These are phyloP conservation scores for Solanum okadae DNA, from an alignment of 257 asterid genomes.

Conservation along the genomic window DNA sequence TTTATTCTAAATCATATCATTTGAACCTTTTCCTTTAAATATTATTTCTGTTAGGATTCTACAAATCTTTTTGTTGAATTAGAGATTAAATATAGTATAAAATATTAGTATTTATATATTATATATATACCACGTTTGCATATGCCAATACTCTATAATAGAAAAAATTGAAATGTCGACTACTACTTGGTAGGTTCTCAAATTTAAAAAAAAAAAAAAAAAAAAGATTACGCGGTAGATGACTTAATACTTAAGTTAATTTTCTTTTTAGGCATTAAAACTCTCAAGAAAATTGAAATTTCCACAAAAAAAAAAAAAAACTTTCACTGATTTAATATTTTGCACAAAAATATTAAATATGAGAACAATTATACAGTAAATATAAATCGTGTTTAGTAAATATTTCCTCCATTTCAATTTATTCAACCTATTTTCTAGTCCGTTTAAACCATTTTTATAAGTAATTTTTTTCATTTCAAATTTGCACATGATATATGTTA, in stretches of 20 bases:
- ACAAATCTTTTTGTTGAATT: not conserved
- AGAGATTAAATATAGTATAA: not conserved
- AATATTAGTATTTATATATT: not conserved
- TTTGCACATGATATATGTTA: no score
- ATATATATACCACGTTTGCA: no score
- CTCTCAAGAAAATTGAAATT: not conserved
- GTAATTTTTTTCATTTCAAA: no score
- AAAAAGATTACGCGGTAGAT: not conserved
- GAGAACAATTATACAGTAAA: no score
- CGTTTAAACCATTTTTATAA: no score
- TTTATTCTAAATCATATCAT: not conserved
- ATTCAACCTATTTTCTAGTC: no score
- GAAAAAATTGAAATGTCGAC: not conserved
- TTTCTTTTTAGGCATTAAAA: no score
- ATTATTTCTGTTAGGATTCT: not conserved
- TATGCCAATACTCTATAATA: not conserved
- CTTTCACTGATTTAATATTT: not conserved
- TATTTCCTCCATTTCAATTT: no score
- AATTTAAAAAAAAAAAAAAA: not conserved
- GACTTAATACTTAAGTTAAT: not conserved
- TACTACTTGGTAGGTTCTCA: not conserved
- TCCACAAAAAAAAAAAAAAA: no score
- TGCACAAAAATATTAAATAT: not conserved
- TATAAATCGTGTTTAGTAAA: no score
- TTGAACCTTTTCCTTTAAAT: not conserved